Conservation (phyloP, 2,329 filamentous ascomycete species). For the Alternaria sp. region DNA sequence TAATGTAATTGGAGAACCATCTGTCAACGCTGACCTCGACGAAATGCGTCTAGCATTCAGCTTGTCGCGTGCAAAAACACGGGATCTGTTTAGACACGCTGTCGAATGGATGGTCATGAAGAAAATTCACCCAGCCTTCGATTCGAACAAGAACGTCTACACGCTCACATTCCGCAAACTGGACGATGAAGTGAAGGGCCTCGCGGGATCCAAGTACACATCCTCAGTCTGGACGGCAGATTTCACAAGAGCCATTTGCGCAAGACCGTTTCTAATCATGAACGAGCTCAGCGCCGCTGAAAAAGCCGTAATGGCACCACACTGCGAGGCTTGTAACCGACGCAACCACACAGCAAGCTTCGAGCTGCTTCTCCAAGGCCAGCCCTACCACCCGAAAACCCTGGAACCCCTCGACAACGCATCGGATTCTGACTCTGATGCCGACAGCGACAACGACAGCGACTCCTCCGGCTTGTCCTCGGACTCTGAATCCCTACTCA, state of each 20-base stretch:
- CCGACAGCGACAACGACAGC: conserved; percentile 16
- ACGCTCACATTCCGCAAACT: conserved; percentile 73
- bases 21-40: conserved; percentile 54
- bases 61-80: conserved; percentile 71
- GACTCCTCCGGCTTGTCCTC: conserved; percentile 32
- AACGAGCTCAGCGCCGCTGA: conserved; percentile 37
- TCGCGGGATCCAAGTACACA: conserved; percentile 74
- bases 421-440: conserved; percentile 42
- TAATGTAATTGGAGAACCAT: conserved; percentile 59
- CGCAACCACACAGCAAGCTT: conserved; percentile 72
- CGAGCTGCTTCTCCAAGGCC: conserved; percentile 69
- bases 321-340: conserved; percentile 76
- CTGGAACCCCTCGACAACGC: conserved; percentile 68
- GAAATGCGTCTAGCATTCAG: conserved; percentile 75
- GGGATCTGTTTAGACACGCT: conserved; percentile 75
- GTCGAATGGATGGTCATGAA: conserved; percentile 85
- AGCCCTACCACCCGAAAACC: conserved; percentile 70
- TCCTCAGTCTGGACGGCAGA: conserved; percentile 74
- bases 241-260: conserved; percentile 71
- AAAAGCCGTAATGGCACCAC: conserved; percentile 29
- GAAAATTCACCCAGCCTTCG: conserved; percentile 76
- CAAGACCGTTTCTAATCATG: conserved; percentile 66
- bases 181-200: conserved; percentile 72
- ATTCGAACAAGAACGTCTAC: conserved; percentile 70
- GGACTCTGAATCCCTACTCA: conserved; percentile 28